Evolutionary conservation across 371 early-diverging fungal species (phyloP).

Genomic region (Saksenaea vasiformis): DNA sequence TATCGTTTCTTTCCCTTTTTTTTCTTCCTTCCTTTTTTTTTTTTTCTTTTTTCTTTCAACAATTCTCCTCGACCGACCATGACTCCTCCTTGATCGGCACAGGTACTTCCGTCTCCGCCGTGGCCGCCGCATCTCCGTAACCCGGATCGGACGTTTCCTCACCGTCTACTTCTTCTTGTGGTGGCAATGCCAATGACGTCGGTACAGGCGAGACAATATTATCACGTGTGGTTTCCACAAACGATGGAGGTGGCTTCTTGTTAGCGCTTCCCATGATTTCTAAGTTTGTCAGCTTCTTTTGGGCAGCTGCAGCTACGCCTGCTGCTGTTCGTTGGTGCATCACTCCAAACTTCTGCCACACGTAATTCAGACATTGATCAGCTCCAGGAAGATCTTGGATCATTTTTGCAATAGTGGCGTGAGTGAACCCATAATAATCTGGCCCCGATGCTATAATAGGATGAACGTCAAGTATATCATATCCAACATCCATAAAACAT

Average conservation of each 20-base stretch:
- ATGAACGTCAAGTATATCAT: background rate
- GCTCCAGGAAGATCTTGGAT: slow-evolving; percentile 87
- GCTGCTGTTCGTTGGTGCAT: slow-evolving; percentile 48
- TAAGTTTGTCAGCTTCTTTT: slow-evolving; percentile 40
- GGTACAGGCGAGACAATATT: background rate
- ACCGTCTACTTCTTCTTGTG: background rate
- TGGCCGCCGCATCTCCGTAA: background rate
- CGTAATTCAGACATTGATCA: slow-evolving; percentile 71
- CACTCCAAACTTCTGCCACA: slow-evolving; percentile 66
- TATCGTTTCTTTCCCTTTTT: background rate
- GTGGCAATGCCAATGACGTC: background rate
- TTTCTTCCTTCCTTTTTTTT: background rate
- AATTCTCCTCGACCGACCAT: background rate
- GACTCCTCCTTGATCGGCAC: background rate
- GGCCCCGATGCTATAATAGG: slow-evolving; percentile 73
- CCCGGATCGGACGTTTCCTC: background rate
- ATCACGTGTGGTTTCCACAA: background rate
- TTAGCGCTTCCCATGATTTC: slow-evolving; percentile 47
- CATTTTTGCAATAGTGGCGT: slow-evolving; percentile 84
- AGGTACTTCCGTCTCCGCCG: background rate
- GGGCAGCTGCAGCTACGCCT: slow-evolving; percentile 49
- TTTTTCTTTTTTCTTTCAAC: background rate
- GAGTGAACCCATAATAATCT: slow-evolving; percentile 89
- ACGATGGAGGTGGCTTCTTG: slow-evolving; percentile 21
- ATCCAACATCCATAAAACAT: background rate